These are phyloP conservation scores for Taiozyma onychis DNA, from an alignment of 1,139 yeast species.

Conservation along the genomic window DNA sequence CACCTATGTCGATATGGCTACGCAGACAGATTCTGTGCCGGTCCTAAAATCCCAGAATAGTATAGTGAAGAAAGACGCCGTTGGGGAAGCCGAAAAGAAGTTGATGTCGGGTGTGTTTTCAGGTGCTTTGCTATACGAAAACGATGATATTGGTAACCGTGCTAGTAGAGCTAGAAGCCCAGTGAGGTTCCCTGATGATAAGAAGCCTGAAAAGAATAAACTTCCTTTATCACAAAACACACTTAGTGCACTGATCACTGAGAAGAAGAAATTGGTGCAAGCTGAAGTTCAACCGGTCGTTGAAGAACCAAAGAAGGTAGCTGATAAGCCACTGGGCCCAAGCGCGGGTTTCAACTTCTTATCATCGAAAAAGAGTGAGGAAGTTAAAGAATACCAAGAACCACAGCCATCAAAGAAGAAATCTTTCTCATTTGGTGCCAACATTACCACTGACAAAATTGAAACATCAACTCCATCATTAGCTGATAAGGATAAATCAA, in stretches of 20 bases:
- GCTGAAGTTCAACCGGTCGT: constrained; percentile 2
- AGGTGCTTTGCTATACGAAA: constrained; percentile 20
- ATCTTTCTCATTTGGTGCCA: constrained; percentile 1
- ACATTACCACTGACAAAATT: neutral
- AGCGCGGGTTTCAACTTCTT: constrained; percentile 26
- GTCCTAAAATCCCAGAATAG: constrained; percentile 12
- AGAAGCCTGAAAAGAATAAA: neutral
- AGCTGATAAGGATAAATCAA: constrained; percentile 1
- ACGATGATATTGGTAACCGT: constrained; percentile 12
- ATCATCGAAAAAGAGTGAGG: neutral
- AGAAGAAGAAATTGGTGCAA: constrained; percentile 11
- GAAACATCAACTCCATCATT: constrained; percentile 3
- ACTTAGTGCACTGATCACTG: constrained; percentile 11
- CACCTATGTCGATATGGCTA: constrained; percentile 10
- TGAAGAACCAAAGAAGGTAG: constrained; percentile 3
- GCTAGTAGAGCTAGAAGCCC: constrained; percentile 13
- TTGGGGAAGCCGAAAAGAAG: constrained; percentile 14
- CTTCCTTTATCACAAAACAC: constrained; percentile 8
- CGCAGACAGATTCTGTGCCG: constrained; percentile 17
- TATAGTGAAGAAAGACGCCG: constrained; percentile 7
- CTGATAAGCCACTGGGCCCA: constrained; percentile 15
- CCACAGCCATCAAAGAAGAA: neutral
- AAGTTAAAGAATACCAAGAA: neutral
- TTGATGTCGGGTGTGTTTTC: constrained; percentile 21
- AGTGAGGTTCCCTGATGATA: constrained; percentile 15